phyloP scores from a whole-genome alignment of 805 yeast genomes.

The Metschnikowia hibisci region DNA sequence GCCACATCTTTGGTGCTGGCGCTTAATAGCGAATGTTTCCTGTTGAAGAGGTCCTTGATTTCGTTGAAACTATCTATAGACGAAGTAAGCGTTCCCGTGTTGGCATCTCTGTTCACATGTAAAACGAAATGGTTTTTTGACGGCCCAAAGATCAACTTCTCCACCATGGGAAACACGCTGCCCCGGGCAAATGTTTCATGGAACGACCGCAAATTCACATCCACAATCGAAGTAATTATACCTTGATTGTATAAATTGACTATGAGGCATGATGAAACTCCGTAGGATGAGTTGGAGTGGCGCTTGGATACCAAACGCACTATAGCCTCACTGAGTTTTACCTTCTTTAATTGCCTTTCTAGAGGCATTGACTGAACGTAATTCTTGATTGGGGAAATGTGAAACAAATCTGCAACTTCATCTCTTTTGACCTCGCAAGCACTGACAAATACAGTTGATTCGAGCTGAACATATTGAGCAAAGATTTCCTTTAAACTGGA shows the following conservation, averaged over 20 bases:
- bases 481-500: conserved; percentile 23
- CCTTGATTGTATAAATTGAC: background rate
- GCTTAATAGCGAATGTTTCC: background rate
- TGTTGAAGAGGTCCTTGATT: background rate
- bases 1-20: background rate
- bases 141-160: conserved; percentile 3
- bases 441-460: conserved; percentile 15
- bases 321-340: conserved; percentile 6
- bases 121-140: background rate
- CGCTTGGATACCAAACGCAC: conserved; percentile 7
- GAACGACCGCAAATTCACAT: background rate
- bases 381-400: conserved; percentile 8
- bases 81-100: background rate
- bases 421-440: conserved; percentile 30
- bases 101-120: background rate
- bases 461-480: conserved; percentile 10
- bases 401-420: conserved; percentile 26
- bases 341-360: conserved; percentile 15
- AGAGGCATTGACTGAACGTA: conserved; percentile 14
- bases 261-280: conserved; percentile 1
- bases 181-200: background rate
- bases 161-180: conserved; percentile 2
- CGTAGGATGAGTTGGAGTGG: conserved; percentile 2
- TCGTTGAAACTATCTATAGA: background rate
- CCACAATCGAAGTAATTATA: conserved; percentile 1